A percentile compares a stretch with the other conserved stretches of the same genome.
Conservation (phyloP, 2,329 filamentous ascomycete species). For the Chaetomium strumarium region DNA sequence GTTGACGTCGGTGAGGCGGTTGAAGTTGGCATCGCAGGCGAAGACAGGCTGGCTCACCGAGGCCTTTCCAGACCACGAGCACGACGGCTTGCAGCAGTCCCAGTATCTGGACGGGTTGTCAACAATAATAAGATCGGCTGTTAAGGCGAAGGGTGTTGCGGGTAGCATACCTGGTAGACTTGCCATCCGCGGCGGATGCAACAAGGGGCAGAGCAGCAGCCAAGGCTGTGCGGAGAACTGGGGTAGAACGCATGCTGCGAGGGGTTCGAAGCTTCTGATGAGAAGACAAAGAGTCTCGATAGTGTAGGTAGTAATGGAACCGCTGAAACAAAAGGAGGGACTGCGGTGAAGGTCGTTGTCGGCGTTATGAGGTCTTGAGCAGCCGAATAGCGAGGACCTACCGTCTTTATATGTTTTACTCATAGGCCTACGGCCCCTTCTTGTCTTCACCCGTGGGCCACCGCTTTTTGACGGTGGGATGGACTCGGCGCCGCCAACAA, state of each 20-base stretch:
- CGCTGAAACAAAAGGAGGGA: no score
- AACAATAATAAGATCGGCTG: background rate
- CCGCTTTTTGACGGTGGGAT: slow-evolving; percentile 1
- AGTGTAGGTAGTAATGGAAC: no score
- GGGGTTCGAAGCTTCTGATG: background rate
- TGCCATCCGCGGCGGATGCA: slow-evolving; percentile 21
- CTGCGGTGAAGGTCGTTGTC: no score
- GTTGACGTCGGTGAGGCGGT: slow-evolving; percentile 44
- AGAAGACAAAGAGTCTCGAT: no score
- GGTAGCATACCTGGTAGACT: slow-evolving; percentile 21
- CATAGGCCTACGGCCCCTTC: no score
- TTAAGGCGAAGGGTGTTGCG: no score
- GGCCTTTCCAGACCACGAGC: slow-evolving; percentile 54
- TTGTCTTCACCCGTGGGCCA: background rate
- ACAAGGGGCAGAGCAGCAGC: slow-evolving; percentile 18
- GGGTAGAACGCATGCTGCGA: slow-evolving; percentile 20
- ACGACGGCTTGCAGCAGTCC: slow-evolving; percentile 69
- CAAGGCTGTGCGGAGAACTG: slow-evolving; percentile 18
- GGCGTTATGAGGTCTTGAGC: no score
- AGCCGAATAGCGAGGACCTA: no score
- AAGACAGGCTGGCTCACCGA: slow-evolving; percentile 44
- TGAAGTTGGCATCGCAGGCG: slow-evolving; percentile 50
- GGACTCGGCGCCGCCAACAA: background rate
- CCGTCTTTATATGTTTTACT: no score
- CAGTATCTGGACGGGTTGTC: slow-evolving; percentile 39